Base-by-base conservation (phyloP, 1,139 yeast species). In the Nakaseomyces kungkrabaensis region DNA sequence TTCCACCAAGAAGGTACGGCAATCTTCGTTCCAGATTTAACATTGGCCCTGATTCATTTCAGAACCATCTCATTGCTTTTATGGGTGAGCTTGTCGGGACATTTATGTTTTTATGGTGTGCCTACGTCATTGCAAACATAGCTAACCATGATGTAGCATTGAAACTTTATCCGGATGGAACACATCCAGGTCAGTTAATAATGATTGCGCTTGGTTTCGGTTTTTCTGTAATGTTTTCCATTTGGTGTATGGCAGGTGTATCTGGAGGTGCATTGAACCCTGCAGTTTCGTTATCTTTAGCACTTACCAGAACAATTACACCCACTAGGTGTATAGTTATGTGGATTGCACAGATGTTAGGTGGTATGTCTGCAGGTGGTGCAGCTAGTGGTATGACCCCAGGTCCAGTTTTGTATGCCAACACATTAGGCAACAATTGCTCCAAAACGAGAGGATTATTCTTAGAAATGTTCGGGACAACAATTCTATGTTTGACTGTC, bases 201-300 rank as follows among this genome's bases (percentile, higher is more conserved):
- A 82, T 85, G 88, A 87, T 87, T 62, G 72, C 95, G 3, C 76
- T 84, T 52, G 95, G 95, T 60, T 87, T 87, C 68, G 95, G 95
- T 54, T 84, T 85, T 62, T 81, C 88, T 58, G 88, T 87, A 52
- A 78, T 84, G 79, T 80, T 82, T 59, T 78, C 78, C 56, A 86
- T 85, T 48, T 81, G 82, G 62, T 72, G 82, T 63, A 82, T 85
- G 61, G 83, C 76, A 71, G 79, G 90, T 68, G 76, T 86, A 52
- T 83, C 92, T 48, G 96, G 96, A 62, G 96, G 94, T 72, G 85
- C 85, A 69, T 76, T 86, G 66, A 87, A 87, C 72, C 96, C 96
- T 10, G 89, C 94, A 48, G 95, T 87, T 47, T 82, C 95, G 38
- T 72, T 85, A 49, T 73, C 89, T 37, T 72, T 86, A 63, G 75